Conservation (phyloP, 345 rosid genomes). For the Arabidopsis thaliana region DNA sequence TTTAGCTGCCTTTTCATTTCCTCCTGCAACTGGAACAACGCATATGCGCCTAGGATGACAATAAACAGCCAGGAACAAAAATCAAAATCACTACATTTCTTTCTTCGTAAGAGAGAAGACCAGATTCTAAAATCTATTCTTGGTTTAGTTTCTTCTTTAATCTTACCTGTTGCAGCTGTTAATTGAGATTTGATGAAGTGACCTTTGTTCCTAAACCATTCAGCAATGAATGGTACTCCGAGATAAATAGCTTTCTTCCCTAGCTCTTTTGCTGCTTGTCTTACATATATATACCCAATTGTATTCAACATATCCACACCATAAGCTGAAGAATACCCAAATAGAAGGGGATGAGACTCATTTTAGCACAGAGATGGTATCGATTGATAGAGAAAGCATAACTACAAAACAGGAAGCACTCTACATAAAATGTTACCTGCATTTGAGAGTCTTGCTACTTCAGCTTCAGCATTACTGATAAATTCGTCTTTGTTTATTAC, state of each 20-base stretch:
- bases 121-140: not conserved
- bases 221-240: conserved; percentile 91
- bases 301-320: conserved; percentile 95
- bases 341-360: not conserved
- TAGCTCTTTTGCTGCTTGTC: conserved; percentile 95
- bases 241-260: conserved; percentile 79
- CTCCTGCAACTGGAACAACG: conserved; percentile 96
- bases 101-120: conserved; percentile 3
- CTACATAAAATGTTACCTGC: conserved; percentile 59
- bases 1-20: conserved; percentile 93
- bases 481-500: conserved; percentile 84
- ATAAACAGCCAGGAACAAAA: conserved; percentile 7
- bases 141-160: not conserved
- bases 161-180: conserved; percentile 92
- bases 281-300: conserved; percentile 81
- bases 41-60: conserved; percentile 78
- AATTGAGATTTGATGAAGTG: conserved; percentile 90
- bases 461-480: conserved; percentile 69
- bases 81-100: conserved; percentile 8
- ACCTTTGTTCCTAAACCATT: conserved; percentile 98
- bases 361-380: not conserved
- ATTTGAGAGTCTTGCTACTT: conserved; percentile 78
- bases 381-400: not conserved
- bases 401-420: not conserved
- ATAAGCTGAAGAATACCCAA: conserved; percentile 63